Percentiles rank a stretch among this genome's conserved stretches.
These are phyloP conservation scores for Linnemannia exigua DNA, from an alignment of 192 early-diverging fungal species.

Conservation along the genomic window DNA sequence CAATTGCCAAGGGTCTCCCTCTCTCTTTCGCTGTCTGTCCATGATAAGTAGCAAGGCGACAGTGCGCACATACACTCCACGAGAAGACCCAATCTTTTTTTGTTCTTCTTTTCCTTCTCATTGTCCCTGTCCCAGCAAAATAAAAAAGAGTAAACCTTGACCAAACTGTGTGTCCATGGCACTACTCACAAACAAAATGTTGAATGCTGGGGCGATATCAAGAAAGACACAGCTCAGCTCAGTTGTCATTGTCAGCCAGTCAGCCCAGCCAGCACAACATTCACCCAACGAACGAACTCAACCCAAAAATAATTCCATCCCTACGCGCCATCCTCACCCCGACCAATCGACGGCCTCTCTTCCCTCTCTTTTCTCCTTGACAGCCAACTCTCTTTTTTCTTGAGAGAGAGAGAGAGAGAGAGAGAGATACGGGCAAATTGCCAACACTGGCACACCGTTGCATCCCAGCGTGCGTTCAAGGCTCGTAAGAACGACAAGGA, in stretches of 20 bases:
- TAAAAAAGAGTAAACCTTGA: neutral
- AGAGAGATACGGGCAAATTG: neutral
- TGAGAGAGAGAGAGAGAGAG: too few species aligned
- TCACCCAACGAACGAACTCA: neutral
- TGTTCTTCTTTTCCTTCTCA: too few species aligned
- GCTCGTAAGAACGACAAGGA: neutral
- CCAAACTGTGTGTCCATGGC: neutral
- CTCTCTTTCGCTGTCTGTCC: too few species aligned
- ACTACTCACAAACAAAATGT: neutral
- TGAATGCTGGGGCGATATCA: conserved; percentile 7
- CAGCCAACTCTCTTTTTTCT: neutral
- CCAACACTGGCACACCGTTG: neutral
- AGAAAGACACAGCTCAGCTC: too few species aligned
- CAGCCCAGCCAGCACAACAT: neutral
- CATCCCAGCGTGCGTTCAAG: neutral
- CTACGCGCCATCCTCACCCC: neutral
- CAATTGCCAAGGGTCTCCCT: too few species aligned
- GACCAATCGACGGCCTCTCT: neutral
- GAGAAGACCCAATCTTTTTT: too few species aligned
- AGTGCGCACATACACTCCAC: too few species aligned
- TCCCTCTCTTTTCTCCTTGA: neutral
- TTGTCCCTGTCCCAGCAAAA: neutral
- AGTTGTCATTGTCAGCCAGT: neutral
- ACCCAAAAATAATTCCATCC: neutral
- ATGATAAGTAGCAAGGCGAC: too few species aligned